Evolutionary conservation across 176 grass and related monocot species (phyloP).

Genomic region (Triticum aestivum): DNA sequence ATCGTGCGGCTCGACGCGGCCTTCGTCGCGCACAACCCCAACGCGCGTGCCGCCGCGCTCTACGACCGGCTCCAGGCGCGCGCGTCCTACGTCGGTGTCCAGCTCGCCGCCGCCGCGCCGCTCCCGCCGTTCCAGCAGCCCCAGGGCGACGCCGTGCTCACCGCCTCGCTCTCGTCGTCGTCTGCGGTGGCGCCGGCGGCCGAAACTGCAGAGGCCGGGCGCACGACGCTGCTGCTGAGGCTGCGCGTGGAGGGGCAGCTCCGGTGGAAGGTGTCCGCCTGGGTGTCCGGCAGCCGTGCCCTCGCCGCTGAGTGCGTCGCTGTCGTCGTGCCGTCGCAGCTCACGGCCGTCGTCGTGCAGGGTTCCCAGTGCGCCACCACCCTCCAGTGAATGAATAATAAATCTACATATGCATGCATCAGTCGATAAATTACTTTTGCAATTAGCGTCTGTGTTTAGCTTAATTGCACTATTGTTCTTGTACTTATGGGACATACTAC

Average conservation of each 20-base stretch:
- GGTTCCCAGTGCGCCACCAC: slow-evolving; percentile 38
- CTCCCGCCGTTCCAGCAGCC: slow-evolving; percentile 51
- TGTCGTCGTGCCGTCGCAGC: background rate
- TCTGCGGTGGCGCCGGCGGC: background rate
- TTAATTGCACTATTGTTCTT: background rate
- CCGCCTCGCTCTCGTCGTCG: background rate
- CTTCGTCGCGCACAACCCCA: slow-evolving; percentile 63
- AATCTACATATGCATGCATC: background rate
- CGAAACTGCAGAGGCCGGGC: background rate
- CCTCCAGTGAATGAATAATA: background rate
- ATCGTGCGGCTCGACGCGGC: slow-evolving; percentile 40
- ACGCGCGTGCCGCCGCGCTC: slow-evolving; percentile 51
- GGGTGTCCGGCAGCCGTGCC: slow-evolving; percentile 51
- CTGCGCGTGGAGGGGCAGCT: slow-evolving; percentile 55
- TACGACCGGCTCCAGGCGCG: slow-evolving; percentile 51
- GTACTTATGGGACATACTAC: no score
- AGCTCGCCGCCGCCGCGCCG: slow-evolving; percentile 9
- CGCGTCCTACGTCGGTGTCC: slow-evolving; percentile 49
- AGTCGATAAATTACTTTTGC: background rate
- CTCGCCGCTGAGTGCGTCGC: slow-evolving; percentile 58
- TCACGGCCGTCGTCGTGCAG: background rate
- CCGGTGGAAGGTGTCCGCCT: slow-evolving; percentile 69
- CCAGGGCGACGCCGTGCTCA: slow-evolving; percentile 39
- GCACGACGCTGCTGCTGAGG: slow-evolving; percentile 18
- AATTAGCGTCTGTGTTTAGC: background rate